A percentile compares a stretch with the other conserved stretches of the same genome.
Evolutionary conservation across 2,329 filamentous ascomycete genomes (phyloP).

Genomic region (Catunica adiposa): DNA sequence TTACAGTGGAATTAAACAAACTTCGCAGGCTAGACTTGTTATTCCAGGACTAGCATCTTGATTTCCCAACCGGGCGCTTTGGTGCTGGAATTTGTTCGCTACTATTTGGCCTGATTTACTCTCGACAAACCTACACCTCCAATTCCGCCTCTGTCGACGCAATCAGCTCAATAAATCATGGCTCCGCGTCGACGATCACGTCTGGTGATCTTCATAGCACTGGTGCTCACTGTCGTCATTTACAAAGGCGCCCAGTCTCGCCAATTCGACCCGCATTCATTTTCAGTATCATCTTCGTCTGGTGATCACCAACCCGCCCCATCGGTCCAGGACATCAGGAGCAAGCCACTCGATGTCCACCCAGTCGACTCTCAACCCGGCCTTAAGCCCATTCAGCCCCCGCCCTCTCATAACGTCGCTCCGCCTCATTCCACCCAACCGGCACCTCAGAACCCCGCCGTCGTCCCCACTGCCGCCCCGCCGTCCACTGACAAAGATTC

Average conservation of each 20-base stretch:
- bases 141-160: not conserved
- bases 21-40: not conserved
- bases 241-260: constrained; percentile 30
- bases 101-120: too few relatives aligned
- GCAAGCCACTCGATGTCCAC: not conserved
- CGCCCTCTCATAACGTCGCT: not conserved
- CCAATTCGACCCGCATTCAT: not conserved
- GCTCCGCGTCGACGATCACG: constrained; percentile 44
- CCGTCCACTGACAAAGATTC: not conserved
- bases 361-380: not conserved
- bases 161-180: constrained; percentile 3
- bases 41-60: not conserved
- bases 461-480: not conserved
- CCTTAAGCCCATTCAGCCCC: constrained; percentile 4
- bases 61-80: not conserved
- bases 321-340: not conserved
- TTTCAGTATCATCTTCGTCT: not conserved
- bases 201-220: constrained; percentile 39
- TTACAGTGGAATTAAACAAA: not conserved
- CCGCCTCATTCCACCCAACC: not conserved
- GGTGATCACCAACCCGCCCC: constrained; percentile 4
- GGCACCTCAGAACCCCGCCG: not conserved
- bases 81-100: not conserved
- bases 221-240: constrained; percentile 37
- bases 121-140: not conserved